These are phyloP conservation scores for Marasmius fiardii DNA, from an alignment of 1,284 basidiomycete genomes.

Conservation along the genomic window DNA sequence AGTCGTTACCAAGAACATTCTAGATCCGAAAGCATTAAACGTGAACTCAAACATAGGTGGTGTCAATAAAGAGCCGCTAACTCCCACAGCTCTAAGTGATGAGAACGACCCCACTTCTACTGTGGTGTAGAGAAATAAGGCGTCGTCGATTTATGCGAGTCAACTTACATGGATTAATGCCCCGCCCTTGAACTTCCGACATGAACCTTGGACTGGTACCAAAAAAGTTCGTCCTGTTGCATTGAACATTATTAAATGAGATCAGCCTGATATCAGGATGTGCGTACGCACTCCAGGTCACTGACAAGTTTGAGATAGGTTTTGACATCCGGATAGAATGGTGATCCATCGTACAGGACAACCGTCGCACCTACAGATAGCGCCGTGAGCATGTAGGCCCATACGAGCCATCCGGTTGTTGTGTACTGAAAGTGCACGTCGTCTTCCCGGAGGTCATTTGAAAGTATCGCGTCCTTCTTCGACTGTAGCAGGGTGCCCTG, in stretches of 20 bases:
- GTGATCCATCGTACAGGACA: constrained; percentile 67
- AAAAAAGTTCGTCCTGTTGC: constrained; percentile 37
- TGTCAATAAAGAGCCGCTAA: constrained; percentile 79
- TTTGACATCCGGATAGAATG: constrained; percentile 55
- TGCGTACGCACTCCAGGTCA: constrained; percentile 46
- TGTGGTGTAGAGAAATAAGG: constrained; percentile 20
- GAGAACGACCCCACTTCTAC: constrained; percentile 48
- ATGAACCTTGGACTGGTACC: constrained; percentile 71
- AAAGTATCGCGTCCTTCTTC: neutral
- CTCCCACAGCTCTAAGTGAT: constrained; percentile 54
- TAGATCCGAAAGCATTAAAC: constrained; percentile 51
- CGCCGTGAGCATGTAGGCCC: constrained; percentile 36
- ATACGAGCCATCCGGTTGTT: constrained; percentile 75
- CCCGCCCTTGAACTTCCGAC: constrained; percentile 52
- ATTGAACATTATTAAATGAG: neutral
- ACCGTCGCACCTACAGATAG: constrained; percentile 52
- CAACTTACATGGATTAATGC: constrained; percentile 48
- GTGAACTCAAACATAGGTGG: constrained; percentile 75
- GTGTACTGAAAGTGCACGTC: neutral
- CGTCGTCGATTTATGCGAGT: neutral
- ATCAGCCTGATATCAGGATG: too few relatives aligned
- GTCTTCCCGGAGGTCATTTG: neutral
- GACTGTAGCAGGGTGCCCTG: neutral
- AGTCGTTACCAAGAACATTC: constrained; percentile 62
- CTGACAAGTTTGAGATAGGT: constrained; percentile 57